phyloP scores from a whole-genome alignment of 129 eudicot genomes.

The Scalesia atractyloides region DNA sequence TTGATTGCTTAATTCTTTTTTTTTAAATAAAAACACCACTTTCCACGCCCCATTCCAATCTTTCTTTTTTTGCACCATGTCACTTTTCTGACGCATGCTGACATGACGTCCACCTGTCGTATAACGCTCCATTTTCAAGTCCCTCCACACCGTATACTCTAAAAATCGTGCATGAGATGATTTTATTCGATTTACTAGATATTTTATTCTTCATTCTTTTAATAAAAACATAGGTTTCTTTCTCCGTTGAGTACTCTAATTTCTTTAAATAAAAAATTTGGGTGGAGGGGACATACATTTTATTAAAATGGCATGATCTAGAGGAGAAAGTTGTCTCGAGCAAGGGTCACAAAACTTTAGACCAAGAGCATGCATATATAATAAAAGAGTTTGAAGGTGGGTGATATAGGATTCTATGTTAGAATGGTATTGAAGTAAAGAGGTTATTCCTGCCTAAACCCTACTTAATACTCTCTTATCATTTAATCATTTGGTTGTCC shows the following conservation, averaged over 20 bases:
- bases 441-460: slow-evolving; percentile 40
- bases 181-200: slow-evolving; percentile 14
- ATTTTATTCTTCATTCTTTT: not conserved
- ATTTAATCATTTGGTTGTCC: slow-evolving; percentile 62
- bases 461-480: slow-evolving; percentile 39
- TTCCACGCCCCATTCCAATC: no score
- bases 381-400: slow-evolving; percentile 18
- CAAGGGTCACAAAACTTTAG: slow-evolving; percentile 36
- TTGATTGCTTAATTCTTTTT: no score
- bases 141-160: no score
- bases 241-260: not conserved
- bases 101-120: no score
- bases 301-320: slow-evolving; percentile 22
- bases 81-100: no score
- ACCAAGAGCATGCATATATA: slow-evolving; percentile 32
- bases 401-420: slow-evolving; percentile 35
- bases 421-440: slow-evolving; percentile 27
- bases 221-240: not conserved
- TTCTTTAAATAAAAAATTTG: slow-evolving; percentile 12
- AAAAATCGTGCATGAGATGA: slow-evolving; percentile 3
- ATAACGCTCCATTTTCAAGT: no score
- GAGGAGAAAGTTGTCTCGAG: slow-evolving; percentile 35
- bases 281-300: slow-evolving; percentile 28
- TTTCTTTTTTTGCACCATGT: no score
- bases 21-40: no score